Base-by-base conservation (phyloP, 1,284 basidiomycete species). In the Amylostereum areolatum region DNA sequence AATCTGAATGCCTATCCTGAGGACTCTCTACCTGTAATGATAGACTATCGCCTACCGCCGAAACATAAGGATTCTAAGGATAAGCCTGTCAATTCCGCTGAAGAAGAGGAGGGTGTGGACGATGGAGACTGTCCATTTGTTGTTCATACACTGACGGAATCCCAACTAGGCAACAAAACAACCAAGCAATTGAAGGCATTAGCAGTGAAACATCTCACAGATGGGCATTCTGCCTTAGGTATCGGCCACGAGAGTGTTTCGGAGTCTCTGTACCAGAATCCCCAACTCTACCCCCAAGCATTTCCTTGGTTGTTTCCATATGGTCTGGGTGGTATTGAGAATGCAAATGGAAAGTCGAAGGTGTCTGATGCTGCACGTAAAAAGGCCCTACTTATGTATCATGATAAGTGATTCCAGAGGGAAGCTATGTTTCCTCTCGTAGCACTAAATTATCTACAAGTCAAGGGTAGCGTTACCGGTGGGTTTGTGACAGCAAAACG, bases 361-460 rank as follows among this genome's bases (percentile, higher is more conserved):
- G 31, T 55, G 7, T 39, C 41, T 8, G 50, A 55, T 27, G 18
- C 10, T 3, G 46, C 45, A 35, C 60, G 64, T 44, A 64, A 61
- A 45, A 41, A 52, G 30, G 50, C 45, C n/a, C 45, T 68, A 1
- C 49, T 68, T 0, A 57, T 48, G 6, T 39, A 39, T 39, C 37
- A 39, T n/a, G 37, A 39, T 25, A 39, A 39, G 27, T 5, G 37
- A 25, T 39, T 39, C 27, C 37, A 39, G 37, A 5, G 37, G 27
- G 37, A 39, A 6, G n/a, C 37, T 6, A 39, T 57, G 12, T 73
- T 72, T 56, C 57, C 65, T 0, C 27, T 73, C 28, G 56, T 72
- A n/a, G 66, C 65, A 0, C 69, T 73, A 33, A 71, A 66, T 54
- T 66, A 73, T 51, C 53, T 66, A 32, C 71, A 73, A 51, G 63